These are phyloP conservation scores for Pseudopediastrum boryanum DNA, from an alignment of 139 green algal genomes.

Conservation along the genomic window DNA sequence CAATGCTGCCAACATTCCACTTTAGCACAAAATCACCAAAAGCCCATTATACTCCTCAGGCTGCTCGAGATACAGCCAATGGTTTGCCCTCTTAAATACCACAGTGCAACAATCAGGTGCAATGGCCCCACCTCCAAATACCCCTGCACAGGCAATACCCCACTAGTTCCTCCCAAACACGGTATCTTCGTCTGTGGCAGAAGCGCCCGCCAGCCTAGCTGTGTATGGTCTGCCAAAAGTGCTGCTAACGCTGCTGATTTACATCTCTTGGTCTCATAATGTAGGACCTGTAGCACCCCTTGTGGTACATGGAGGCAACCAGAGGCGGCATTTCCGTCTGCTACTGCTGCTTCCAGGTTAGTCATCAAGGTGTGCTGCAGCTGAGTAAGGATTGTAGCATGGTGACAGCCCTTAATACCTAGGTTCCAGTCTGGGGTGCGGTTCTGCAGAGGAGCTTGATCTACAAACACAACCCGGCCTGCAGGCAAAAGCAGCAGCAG, in stretches of 20 bases:
- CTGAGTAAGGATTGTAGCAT: slow-evolving; percentile 54
- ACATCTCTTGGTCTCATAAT: slow-evolving; percentile 67
- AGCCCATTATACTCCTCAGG: slow-evolving; percentile 63
- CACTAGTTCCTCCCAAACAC: slow-evolving; percentile 44
- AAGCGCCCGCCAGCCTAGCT: slow-evolving; percentile 76
- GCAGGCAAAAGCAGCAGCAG: no score
- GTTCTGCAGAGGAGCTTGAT: slow-evolving; percentile 69
- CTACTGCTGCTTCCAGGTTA: slow-evolving; percentile 59
- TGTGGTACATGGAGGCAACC: slow-evolving; percentile 17
- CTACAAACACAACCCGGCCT: slow-evolving; percentile 72
- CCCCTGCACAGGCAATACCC: slow-evolving; percentile 41
- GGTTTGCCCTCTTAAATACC: slow-evolving; percentile 63
- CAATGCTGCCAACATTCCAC: no score
- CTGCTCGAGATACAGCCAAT: slow-evolving; percentile 82
- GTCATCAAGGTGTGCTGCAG: slow-evolving; percentile 54
- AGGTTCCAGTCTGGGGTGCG: slow-evolving; percentile 58
- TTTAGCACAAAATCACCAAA: no score
- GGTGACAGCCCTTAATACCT: slow-evolving; percentile 70
- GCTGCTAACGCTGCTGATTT: slow-evolving; percentile 49
- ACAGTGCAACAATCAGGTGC: slow-evolving; percentile 59
- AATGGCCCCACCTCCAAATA: slow-evolving; percentile 44
- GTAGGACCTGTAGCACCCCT: slow-evolving; percentile 39
- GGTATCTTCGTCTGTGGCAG: slow-evolving; percentile 58
- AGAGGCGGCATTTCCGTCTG: slow-evolving; percentile 7
- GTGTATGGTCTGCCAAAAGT: slow-evolving; percentile 84